These are phyloP conservation scores for Vanilla planifolia DNA, from an alignment of 106 monocot genomes.

Conservation along the genomic window DNA sequence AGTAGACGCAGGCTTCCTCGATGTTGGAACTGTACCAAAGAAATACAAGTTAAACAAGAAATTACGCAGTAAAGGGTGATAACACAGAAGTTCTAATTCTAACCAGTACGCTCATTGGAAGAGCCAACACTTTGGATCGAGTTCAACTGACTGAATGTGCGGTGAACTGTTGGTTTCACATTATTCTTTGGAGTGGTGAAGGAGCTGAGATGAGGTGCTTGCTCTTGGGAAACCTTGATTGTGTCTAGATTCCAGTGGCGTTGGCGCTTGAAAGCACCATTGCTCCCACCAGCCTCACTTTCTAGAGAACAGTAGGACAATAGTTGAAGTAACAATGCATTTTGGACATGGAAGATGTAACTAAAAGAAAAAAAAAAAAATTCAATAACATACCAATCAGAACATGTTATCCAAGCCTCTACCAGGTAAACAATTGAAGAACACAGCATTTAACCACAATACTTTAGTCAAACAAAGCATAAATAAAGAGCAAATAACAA, in stretches of 20 bases:
- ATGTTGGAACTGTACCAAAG: slow-evolving; percentile 12
- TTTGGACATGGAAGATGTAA: no score
- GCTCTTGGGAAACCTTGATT: slow-evolving; percentile 45
- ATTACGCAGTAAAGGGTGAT: no score
- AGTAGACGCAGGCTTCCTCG: slow-evolving; percentile 11
- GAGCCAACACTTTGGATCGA: slow-evolving; percentile 48
- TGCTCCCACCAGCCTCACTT: slow-evolving; percentile 18
- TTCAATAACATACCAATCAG: no score
- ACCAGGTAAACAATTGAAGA: no score
- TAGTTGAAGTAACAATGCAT: not conserved
- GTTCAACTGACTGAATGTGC: slow-evolving; percentile 40
- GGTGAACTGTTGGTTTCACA: slow-evolving; percentile 29
- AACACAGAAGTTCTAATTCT: not conserved
- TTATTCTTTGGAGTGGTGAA: slow-evolving; percentile 34
- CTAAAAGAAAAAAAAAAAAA: no score
- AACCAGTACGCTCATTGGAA: slow-evolving; percentile 78
- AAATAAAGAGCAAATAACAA: no score
- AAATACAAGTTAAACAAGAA: not conserved
- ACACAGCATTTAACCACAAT: no score
- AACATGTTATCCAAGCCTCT: no score
- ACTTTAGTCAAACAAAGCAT: no score
- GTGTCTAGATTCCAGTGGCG: slow-evolving; percentile 69
- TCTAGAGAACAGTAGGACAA: slow-evolving; percentile 9
- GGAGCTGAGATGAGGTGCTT: slow-evolving; percentile 25
- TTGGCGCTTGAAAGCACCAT: slow-evolving; percentile 62